Conservation (phyloP, 495 filamentous ascomycete genomes). For the Aspergillus saccharolyticus region DNA sequence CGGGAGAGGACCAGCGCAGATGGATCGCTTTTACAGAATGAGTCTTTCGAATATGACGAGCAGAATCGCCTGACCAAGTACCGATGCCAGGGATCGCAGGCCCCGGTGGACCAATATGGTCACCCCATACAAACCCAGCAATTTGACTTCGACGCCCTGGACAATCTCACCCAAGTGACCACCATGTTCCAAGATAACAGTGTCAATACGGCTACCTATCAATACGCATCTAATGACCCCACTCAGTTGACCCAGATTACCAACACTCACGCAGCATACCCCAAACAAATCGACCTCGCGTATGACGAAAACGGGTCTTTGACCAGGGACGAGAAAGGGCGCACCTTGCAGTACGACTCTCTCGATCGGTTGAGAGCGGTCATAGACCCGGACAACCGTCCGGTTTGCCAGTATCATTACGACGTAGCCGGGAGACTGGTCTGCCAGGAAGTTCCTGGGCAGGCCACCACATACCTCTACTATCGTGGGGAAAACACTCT, state of each 20-base stretch:
- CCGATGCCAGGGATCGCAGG: conserved; percentile 1
- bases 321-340: conserved; percentile 4
- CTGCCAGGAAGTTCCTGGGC: not conserved
- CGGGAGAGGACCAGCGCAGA: not conserved
- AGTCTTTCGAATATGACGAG: conserved; percentile 6
- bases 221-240: not conserved
- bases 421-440: not conserved
- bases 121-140: not conserved
- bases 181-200: conserved; percentile 5
- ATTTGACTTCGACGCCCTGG: not conserved
- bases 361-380: not conserved
- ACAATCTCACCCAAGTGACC: not conserved
- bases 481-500: conserved; percentile 4
- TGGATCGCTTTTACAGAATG: not conserved
- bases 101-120: conserved; percentile 1
- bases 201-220: not conserved
- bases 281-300: not conserved
- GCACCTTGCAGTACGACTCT: conserved; percentile 4
- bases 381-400: not conserved
- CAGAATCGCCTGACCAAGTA: conserved; percentile 1
- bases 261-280: conserved; percentile 2
- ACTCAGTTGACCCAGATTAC: conserved; percentile 6
- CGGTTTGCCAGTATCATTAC: conserved; percentile 7
- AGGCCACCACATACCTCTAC: not conserved
- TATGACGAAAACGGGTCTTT: conserved; percentile 11